Evolutionary conservation across 2,329 filamentous ascomycete species (phyloP).

Genomic region (Helminthosporium solani): DNA sequence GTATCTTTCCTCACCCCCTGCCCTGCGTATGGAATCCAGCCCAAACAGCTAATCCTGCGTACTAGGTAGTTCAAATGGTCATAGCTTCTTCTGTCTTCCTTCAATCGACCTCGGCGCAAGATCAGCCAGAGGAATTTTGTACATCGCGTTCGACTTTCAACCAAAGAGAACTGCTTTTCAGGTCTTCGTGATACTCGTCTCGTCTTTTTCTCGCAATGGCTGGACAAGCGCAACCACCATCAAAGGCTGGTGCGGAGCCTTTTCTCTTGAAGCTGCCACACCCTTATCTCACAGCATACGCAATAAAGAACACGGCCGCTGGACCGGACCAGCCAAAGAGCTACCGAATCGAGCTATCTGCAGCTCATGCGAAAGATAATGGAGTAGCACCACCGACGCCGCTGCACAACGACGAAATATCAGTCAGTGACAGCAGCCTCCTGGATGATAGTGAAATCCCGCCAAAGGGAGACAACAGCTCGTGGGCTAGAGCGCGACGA

Average conservation of each 20-base stretch:
- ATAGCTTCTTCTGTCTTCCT: constrained; percentile 9
- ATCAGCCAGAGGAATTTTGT: constrained; percentile 5
- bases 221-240: constrained; percentile 17
- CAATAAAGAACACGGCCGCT: constrained; percentile 25
- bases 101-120: constrained; percentile 27
- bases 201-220: constrained; percentile 16
- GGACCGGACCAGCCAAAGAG: constrained; percentile 18
- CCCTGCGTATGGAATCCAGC: constrained; percentile 14
- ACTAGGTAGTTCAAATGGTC: constrained; percentile 17
- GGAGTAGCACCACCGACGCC: constrained; percentile 23
- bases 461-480: constrained; percentile 37
- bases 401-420: constrained; percentile 29
- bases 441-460: constrained; percentile 26
- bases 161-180: constrained; percentile 8
- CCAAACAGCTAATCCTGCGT: constrained; percentile 22
- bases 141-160: constrained; percentile 1
- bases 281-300: constrained; percentile 41
- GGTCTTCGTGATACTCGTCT: not conserved
- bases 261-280: constrained; percentile 40
- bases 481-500: constrained; percentile 49
- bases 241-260: constrained; percentile 16
- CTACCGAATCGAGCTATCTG: constrained; percentile 25
- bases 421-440: constrained; percentile 33
- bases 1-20: not conserved
- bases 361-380: constrained; percentile 17